Evolutionary conservation across 2,329 filamentous ascomycete genomes (phyloP).

Genomic region (Penicillium sp.): DNA sequence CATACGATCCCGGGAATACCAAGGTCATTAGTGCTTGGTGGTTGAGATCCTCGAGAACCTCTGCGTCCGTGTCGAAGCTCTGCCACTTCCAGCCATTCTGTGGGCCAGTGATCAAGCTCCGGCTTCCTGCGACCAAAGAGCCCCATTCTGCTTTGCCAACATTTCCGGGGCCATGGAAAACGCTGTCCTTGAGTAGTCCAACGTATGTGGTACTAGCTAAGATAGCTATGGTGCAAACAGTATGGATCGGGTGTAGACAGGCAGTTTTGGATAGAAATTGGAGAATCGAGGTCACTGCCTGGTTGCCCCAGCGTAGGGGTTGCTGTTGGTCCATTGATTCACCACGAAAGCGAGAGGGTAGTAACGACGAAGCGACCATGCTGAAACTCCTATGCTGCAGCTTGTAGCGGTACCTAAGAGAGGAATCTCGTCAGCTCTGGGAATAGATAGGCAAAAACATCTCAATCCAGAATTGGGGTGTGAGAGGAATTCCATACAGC

Average conservation of each 20-base stretch:
- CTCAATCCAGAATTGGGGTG: too few relatives aligned
- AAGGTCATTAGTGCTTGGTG: neutral
- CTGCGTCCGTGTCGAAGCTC: too few relatives aligned
- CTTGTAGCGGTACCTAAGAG: too few relatives aligned
- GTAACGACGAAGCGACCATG: too few relatives aligned
- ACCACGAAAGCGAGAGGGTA: too few relatives aligned
- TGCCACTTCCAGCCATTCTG: neutral
- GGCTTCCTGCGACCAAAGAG: neutral
- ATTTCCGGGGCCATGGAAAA: neutral
- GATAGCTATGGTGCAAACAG: neutral
- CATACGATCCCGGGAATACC: neutral
- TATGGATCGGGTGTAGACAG: neutral
- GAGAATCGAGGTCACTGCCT: neutral
- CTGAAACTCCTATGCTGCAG: too few relatives aligned
- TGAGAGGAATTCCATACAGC: too few relatives aligned
- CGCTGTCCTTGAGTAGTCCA: neutral
- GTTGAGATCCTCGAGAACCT: neutral
- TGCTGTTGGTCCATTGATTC: neutral
- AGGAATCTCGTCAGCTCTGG: too few relatives aligned
- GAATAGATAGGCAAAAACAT: too few relatives aligned
- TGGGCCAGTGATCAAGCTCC: neutral
- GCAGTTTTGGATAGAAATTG: neutral
- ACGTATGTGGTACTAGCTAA: neutral
- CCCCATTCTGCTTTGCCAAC: neutral
- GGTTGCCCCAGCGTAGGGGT: neutral